Evolutionary conservation across 2,329 filamentous ascomycete species (phyloP).

Genomic region (Tympanopsis confertula): DNA sequence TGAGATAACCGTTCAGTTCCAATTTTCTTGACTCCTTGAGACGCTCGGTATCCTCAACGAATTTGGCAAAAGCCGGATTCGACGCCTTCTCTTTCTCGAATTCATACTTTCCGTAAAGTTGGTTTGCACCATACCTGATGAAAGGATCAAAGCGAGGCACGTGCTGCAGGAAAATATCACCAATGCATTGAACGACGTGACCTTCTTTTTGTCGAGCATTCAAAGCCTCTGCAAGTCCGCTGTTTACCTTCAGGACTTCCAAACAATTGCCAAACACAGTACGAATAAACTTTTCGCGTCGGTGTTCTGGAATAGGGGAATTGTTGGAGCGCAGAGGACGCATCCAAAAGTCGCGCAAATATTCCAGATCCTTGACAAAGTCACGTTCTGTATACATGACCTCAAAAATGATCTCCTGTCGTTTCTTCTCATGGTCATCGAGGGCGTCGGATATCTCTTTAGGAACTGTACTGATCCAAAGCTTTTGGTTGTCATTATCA

Average conservation of each 20-base stretch:
- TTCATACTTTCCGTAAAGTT: constrained; percentile 92
- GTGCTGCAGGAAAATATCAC: constrained; percentile 87
- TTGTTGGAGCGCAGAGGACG: constrained; percentile 81
- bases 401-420: constrained; percentile 95
- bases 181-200: constrained; percentile 78
- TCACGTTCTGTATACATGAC: constrained; percentile 97
- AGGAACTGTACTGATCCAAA: constrained; percentile 98
- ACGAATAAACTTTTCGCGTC: constrained; percentile 88
- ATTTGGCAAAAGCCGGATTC: constrained; percentile 75
- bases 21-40: constrained; percentile 94
- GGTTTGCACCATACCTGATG: constrained; percentile 89
- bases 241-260: constrained; percentile 80
- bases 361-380: constrained; percentile 97
- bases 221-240: constrained; percentile 73
- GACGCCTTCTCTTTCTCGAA: constrained; percentile 90
- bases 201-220: constrained; percentile 83
- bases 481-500: constrained; percentile 86
- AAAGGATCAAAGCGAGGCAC: constrained; percentile 91
- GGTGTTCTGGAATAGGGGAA: constrained; percentile 74
- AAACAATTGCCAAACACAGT: constrained; percentile 80
- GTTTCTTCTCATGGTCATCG: constrained; percentile 85
- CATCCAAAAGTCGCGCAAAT: constrained; percentile 97
- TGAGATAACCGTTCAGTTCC: constrained; percentile 93
- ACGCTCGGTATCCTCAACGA: constrained; percentile 92
- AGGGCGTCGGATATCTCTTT: constrained; percentile 88